Base-by-base conservation (phyloP, 2,329 filamentous ascomycete genomes). In the Penicillium griseofulvum region DNA sequence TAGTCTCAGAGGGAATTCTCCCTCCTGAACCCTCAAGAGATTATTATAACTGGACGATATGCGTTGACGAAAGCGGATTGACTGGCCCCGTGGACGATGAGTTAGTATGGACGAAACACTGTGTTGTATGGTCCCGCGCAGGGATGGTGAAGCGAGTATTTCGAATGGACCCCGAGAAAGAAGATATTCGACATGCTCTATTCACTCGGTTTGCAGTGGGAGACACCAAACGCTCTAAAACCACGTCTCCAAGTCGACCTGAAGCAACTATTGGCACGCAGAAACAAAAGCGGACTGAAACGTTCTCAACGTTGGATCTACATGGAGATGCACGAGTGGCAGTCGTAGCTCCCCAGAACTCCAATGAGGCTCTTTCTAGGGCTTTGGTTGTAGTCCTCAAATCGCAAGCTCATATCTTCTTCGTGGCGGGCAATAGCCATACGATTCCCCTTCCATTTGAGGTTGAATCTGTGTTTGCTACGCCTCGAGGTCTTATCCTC, bases 381-480 rank as follows among this genome's bases (percentile, higher is more conserved):
- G 91, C 93, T 5, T 77, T 99, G 58, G 90, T 97, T 8, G 89
- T 99, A 47, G 89, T 97, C 63, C 83, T 99, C 62, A 92, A 90
- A 74, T 92, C 90, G 0, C 93, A 97, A 69, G 91, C 90, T 22
- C 93, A 97, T 70, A 85, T 99, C 61, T 95, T 92, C 78, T 97
- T 95, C 70, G 82, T 97, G 36, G 85, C 89, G 2, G 93, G 93
- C 19, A 87, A 90, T 33, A 94, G 85, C 68, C 90, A 99, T 80
- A 85, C 96, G 55, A 82, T 97, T 45, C 91, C 96, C 71, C 85
- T 99, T 68, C 93, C 93, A 1, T 99, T 99, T 68, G 92, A 97
- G 74, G 89, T 97, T 39, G 91, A 96, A 69, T 85, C 85, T 50
- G 91, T 90, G 29, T 90, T 92, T 71, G 86, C 93, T 34, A 89